Evolutionary conservation across 257 asterid species (phyloP).

Genomic region (Capsicum rhomboideum): DNA sequence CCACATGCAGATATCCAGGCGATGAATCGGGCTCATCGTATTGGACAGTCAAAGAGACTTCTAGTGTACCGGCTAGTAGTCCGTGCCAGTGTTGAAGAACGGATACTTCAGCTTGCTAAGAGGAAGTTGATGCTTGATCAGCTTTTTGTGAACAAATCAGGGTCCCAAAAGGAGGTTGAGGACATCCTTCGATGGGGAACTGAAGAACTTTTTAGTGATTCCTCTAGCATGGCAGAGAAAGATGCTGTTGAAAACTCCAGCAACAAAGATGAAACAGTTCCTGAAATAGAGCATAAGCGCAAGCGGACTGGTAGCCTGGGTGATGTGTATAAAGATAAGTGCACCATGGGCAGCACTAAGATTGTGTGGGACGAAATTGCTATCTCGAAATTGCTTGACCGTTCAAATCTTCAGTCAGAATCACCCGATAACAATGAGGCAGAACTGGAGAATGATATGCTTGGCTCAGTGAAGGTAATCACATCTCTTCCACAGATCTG

Average conservation of each 20-base stretch:
- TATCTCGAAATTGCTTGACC: conserved; percentile 81
- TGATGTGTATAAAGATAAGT: conserved; percentile 83
- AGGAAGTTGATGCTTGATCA: conserved; percentile 97
- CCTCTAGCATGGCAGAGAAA: conserved; percentile 36
- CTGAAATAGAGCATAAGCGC: conserved; percentile 59
- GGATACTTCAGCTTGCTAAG: conserved; percentile 97
- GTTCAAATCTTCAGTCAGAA: conserved; percentile 61
- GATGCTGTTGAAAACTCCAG: conserved; percentile 43
- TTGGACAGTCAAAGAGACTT: conserved; percentile 92
- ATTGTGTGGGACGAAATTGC: conserved; percentile 86
- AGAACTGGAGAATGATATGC: conserved; percentile 80
- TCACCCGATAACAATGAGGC: conserved; percentile 70
- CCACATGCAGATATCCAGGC: conserved; percentile 99
- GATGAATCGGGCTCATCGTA: conserved; percentile 96
- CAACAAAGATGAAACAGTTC: conserved; percentile 38
- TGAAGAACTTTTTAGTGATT: conserved; percentile 86
- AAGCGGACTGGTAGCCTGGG: conserved; percentile 92
- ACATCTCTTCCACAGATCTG: background rate
- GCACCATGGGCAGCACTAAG: conserved; percentile 75
- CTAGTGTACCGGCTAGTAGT: conserved; percentile 94
- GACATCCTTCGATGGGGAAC: conserved; percentile 98
- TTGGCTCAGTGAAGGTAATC: conserved; percentile 87
- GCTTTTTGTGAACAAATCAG: conserved; percentile 90
- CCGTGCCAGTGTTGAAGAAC: conserved; percentile 99
- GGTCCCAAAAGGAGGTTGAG: conserved; percentile 91